A percentile compares a stretch with the other conserved stretches of the same genome.
Evolutionary conservation across 202 grass and related monocot species (phyloP).

Genomic region (Setaria italica): DNA sequence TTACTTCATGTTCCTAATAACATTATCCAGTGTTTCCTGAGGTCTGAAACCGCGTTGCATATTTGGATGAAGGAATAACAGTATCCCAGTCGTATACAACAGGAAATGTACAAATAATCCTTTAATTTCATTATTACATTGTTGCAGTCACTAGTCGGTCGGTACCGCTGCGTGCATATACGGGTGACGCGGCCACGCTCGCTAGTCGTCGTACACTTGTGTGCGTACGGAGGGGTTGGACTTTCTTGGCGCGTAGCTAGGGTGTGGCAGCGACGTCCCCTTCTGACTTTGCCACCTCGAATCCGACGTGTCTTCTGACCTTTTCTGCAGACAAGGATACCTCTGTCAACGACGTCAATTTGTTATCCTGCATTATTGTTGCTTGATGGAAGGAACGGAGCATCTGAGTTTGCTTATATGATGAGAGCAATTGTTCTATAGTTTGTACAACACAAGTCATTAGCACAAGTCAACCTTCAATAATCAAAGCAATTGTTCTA

Average conservation of each 20-base stretch:
- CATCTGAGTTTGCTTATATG: no score
- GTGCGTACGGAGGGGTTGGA: background rate
- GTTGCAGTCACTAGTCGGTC: background rate
- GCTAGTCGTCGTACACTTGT: background rate
- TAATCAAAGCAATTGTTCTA: background rate
- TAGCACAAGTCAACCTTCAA: background rate
- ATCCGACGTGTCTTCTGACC: slow-evolving; percentile 19
- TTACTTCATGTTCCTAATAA: no score
- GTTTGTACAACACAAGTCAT: background rate
- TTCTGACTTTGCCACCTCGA: slow-evolving; percentile 16
- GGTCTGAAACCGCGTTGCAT: no score
- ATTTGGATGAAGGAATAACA: no score
- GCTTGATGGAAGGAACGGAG: background rate
- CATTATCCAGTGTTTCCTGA: no score
- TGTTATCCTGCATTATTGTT: background rate
- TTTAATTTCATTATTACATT: background rate
- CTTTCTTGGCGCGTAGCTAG: background rate
- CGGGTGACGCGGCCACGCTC: background rate
- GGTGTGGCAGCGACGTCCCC: background rate
- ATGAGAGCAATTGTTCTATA: background rate
- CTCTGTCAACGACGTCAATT: background rate
- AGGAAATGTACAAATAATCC: no score
- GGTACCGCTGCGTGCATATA: background rate
- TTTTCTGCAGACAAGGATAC: background rate
- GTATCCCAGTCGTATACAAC: no score